Percentiles rank a stretch among this genome's conserved stretches.
These are phyloP conservation scores for Candida albicans DNA, from an alignment of 1,139 yeast genomes.

Conservation along the genomic window DNA sequence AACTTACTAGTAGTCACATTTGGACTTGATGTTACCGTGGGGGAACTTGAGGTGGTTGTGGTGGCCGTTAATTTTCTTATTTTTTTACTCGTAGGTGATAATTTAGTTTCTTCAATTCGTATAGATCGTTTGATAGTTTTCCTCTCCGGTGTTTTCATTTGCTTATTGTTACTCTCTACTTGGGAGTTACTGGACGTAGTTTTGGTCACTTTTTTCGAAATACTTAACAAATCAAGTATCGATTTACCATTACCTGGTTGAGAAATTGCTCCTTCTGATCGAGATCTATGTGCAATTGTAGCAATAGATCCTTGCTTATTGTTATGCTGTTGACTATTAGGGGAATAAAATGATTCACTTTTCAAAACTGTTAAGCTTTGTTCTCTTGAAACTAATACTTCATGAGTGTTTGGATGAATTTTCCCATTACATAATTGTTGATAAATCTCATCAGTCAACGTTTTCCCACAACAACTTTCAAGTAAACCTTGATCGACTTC, in stretches of 20 bases:
- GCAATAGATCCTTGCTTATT: not conserved
- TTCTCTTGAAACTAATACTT: constrained; percentile 47
- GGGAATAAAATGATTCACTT: constrained; percentile 24
- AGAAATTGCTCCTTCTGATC: constrained; percentile 8
- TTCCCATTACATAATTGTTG: constrained; percentile 61
- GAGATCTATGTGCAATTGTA: constrained; percentile 6
- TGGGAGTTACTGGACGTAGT: not conserved
- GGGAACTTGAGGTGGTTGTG: not conserved
- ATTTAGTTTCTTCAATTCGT: constrained; percentile 3
- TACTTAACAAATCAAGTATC: constrained; percentile 12
- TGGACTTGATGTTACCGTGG: constrained; percentile 2
- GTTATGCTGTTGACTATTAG: constrained; percentile 1
- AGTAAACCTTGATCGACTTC: constrained; percentile 36
- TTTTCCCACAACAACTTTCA: constrained; percentile 64
- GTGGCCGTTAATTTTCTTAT: constrained; percentile 6
- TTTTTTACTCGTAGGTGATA: constrained; percentile 15
- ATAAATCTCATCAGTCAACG: constrained; percentile 50
- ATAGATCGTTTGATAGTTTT: constrained; percentile 7
- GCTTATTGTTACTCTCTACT: no score
- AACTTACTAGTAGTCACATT: constrained; percentile 14
- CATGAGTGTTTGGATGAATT: constrained; percentile 64
- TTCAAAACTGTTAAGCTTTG: constrained; percentile 27
- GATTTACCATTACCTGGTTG: constrained; percentile 5
- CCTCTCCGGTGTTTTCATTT: constrained; percentile 5
- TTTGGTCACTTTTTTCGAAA: constrained; percentile 1